These are phyloP conservation scores for Microcyclospora pomicola DNA, from an alignment of 2,329 filamentous ascomycete species.

Conservation along the genomic window DNA sequence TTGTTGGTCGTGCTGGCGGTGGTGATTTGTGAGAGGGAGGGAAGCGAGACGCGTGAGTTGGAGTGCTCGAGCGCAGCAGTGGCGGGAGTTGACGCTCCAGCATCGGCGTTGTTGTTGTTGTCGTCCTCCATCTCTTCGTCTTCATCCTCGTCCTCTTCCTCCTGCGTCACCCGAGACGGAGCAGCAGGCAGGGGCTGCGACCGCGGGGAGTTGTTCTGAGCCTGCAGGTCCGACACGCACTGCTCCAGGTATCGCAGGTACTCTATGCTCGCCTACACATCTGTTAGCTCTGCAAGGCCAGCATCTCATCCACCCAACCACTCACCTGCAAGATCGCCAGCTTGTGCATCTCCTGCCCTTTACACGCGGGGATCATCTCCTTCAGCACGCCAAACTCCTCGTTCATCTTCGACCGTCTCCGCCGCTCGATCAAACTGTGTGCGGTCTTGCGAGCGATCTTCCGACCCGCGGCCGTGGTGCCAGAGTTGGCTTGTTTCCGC, in stretches of 20 bases:
- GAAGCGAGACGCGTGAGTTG: constrained; percentile 24
- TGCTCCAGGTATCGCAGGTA: constrained; percentile 90
- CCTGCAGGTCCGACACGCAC: constrained; percentile 69
- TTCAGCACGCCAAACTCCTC: constrained; percentile 92
- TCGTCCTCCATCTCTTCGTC: constrained; percentile 33
- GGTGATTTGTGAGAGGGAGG: constrained; percentile 23
- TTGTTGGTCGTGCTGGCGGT: constrained; percentile 28
- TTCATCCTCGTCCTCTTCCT: constrained; percentile 24
- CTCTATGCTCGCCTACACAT: constrained; percentile 72
- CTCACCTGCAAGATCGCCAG: constrained; percentile 80
- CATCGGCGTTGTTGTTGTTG: constrained; percentile 32
- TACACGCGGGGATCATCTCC: constrained; percentile 87
- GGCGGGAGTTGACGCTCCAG: constrained; percentile 21
- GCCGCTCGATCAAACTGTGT: constrained; percentile 84
- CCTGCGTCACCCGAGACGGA: constrained; percentile 23
- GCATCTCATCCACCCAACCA: background rate
- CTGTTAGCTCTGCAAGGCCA: background rate
- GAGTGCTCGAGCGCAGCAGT: constrained; percentile 8
- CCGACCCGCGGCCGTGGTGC: constrained; percentile 70
- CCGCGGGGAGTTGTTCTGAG: constrained; percentile 25
- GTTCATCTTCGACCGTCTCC: constrained; percentile 93
- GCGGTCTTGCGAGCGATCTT: constrained; percentile 95
- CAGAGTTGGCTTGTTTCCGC: constrained; percentile 57
- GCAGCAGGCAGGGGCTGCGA: constrained; percentile 9
- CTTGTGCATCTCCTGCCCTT: constrained; percentile 95